A percentile compares a stretch with the other conserved stretches of the same genome.
phyloP scores from a whole-genome alignment of 176 grass and related monocot genomes.

The Cenchrus americanus region DNA sequence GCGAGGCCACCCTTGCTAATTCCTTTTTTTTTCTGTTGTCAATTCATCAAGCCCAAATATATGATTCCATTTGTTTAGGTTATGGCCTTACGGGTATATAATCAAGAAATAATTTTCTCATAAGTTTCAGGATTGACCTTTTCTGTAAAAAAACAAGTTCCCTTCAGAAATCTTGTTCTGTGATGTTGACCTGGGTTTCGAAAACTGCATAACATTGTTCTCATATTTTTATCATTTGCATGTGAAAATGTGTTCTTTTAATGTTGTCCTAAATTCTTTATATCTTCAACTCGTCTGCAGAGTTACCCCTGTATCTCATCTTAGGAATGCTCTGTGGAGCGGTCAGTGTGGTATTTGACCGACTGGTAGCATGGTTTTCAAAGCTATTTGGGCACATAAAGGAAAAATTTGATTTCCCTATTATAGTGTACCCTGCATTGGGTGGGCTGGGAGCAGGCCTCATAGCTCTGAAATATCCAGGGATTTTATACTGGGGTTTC shows the following conservation, averaged over 20 bases:
- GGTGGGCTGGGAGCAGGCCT: conserved; percentile 89
- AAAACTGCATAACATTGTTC: background rate
- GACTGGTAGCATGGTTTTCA: conserved; percentile 76
- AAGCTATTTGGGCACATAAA: conserved; percentile 71
- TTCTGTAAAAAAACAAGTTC: background rate
- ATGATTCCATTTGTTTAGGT: background rate
- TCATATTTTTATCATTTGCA: conserved; percentile 4
- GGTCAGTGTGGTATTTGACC: conserved; percentile 82
- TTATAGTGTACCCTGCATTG: conserved; percentile 84
- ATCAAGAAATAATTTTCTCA: background rate
- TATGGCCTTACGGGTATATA: background rate
- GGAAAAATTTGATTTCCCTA: conserved; percentile 75
- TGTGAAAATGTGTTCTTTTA: conserved; percentile 15
- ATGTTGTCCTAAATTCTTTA: background rate
- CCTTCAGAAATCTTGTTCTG: conserved; percentile 2
- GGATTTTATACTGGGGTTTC: conserved; percentile 97
- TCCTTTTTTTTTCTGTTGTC: background rate
- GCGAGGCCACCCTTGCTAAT: background rate
- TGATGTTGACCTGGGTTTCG: conserved; percentile 12
- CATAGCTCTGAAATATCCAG: conserved; percentile 96
- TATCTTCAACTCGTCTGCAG: conserved; percentile 52
- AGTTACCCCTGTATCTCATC: conserved; percentile 92
- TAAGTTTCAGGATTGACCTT: conserved; percentile 10
- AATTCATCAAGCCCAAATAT: conserved; percentile 24
- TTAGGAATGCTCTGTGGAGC: conserved; percentile 91